phyloP scores from a whole-genome alignment of 2,329 filamentous ascomycete genomes.

The Lachnellula occidentalis region DNA sequence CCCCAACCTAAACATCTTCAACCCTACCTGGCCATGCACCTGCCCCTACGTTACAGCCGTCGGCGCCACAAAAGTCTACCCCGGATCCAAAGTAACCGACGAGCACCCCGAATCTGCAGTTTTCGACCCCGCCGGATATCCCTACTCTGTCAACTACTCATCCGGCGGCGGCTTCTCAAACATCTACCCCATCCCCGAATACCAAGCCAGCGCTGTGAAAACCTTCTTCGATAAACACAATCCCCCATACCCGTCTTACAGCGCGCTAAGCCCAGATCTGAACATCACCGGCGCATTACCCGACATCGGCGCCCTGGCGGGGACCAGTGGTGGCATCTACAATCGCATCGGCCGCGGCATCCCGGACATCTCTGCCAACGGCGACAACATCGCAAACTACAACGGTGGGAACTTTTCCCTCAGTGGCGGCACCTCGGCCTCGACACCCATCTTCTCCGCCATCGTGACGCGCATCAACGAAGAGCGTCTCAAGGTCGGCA shows the following conservation, averaged over 20 bases:
- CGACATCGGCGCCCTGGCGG: slow-evolving; percentile 11
- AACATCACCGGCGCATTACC: slow-evolving; percentile 9
- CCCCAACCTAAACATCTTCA: slow-evolving; percentile 46
- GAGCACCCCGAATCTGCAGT: slow-evolving; percentile 23
- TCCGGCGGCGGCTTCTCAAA: slow-evolving; percentile 43
- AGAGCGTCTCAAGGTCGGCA: slow-evolving; percentile 31
- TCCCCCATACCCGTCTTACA: slow-evolving; percentile 18
- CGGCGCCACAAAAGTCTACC: slow-evolving; percentile 30
- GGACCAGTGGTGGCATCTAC: slow-evolving; percentile 11
- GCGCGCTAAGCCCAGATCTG: slow-evolving; percentile 13
- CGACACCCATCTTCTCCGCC: slow-evolving; percentile 35
- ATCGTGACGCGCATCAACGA: slow-evolving; percentile 41
- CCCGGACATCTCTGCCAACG: slow-evolving; percentile 40
- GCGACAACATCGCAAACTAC: slow-evolving; percentile 32
- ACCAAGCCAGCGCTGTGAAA: slow-evolving; percentile 38
- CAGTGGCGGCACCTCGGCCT: slow-evolving; percentile 46
- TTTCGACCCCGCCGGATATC: slow-evolving; percentile 19
- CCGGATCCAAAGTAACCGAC: slow-evolving; percentile 34
- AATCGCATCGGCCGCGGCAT: slow-evolving; percentile 24
- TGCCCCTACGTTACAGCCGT: slow-evolving; percentile 40
- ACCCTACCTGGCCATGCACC: slow-evolving; percentile 36
- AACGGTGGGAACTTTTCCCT: slow-evolving; percentile 39
- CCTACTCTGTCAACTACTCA: slow-evolving; percentile 27
- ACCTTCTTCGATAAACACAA: slow-evolving; percentile 35
- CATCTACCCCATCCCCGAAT: slow-evolving; percentile 38